A percentile compares a stretch with the other conserved stretches of the same genome.
phyloP scores from a whole-genome alignment of 345 rosid species.

The Firmiana major region DNA sequence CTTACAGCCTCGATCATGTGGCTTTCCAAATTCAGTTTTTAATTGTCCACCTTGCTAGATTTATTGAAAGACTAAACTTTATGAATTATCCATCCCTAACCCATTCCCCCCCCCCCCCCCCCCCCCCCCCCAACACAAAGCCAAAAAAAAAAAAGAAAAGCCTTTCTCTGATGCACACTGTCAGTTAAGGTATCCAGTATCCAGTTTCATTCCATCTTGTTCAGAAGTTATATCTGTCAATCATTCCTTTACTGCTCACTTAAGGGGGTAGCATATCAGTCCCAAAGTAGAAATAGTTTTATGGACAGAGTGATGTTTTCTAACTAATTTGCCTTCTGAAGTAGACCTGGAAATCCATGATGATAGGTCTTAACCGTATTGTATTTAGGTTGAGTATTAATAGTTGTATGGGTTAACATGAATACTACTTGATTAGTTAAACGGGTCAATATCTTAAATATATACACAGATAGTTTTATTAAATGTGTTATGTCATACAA shows the following conservation, averaged over 20 bases:
- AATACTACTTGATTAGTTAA: not conserved
- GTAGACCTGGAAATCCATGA: not conserved
- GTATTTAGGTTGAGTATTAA: not conserved
- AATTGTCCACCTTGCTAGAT: not conserved
- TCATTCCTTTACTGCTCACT: not conserved
- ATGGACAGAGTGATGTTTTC: not conserved
- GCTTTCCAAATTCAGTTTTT: not conserved
- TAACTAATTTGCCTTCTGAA: not conserved
- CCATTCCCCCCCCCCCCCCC: no score
- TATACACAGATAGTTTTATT: not conserved
- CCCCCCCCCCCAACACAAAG: no score
- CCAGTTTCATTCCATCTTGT: no score
- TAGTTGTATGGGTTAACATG: not conserved
- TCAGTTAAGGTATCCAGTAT: not conserved
- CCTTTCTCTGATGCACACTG: not conserved
- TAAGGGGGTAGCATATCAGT: not conserved
- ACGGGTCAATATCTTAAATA: not conserved
- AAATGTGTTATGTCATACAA: not conserved
- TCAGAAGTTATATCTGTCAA: not conserved
- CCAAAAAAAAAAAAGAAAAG: not conserved
- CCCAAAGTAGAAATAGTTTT: not conserved
- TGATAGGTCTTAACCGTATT: not conserved
- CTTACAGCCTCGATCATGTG: not conserved
- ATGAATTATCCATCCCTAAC: not conserved
- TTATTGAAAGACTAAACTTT: not conserved